Conservation (phyloP, 2,329 filamentous ascomycete genomes). For the Alternaria tenuissima region DNA sequence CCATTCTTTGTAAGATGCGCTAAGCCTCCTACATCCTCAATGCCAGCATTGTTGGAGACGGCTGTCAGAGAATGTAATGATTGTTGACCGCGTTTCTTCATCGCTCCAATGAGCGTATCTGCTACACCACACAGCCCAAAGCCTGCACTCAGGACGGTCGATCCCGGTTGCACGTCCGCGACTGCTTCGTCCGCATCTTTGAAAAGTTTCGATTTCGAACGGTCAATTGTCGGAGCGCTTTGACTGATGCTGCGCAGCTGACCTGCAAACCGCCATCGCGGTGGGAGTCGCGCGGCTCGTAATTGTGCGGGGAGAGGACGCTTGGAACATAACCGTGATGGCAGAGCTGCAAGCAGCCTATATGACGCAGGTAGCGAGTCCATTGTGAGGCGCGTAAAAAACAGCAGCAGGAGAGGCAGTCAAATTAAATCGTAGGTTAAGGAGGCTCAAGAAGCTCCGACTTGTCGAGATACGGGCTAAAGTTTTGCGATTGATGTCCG, state of each 20-base stretch:
- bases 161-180: constrained; percentile 47
- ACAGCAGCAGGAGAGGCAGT: neutral
- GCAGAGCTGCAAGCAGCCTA: constrained; percentile 39
- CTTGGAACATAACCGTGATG: constrained; percentile 38
- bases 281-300: constrained; percentile 28
- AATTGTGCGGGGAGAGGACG: constrained; percentile 40
- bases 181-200: constrained; percentile 50
- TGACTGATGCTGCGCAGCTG: constrained; percentile 36
- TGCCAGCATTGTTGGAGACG: constrained; percentile 82
- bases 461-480: neutral
- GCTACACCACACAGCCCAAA: constrained; percentile 52
- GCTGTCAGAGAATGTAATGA: constrained; percentile 66
- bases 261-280: constrained; percentile 32
- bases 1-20: constrained; percentile 73
- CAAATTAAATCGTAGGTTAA: constrained; percentile 1
- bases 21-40: constrained; percentile 70
- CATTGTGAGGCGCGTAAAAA: constrained; percentile 32
- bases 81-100: constrained; percentile 40
- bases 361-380: constrained; percentile 39
- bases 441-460: constrained; percentile 13
- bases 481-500: constrained; percentile 7
- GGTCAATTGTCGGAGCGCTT: constrained; percentile 43
- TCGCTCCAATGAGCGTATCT: constrained; percentile 50
- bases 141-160: constrained; percentile 50
- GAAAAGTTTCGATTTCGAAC: constrained; percentile 49